A percentile compares a stretch with the other conserved stretches of the same genome.
Evolutionary conservation across 2,329 filamentous ascomycete species (phyloP).

Genomic region (Fusarium luffae): DNA sequence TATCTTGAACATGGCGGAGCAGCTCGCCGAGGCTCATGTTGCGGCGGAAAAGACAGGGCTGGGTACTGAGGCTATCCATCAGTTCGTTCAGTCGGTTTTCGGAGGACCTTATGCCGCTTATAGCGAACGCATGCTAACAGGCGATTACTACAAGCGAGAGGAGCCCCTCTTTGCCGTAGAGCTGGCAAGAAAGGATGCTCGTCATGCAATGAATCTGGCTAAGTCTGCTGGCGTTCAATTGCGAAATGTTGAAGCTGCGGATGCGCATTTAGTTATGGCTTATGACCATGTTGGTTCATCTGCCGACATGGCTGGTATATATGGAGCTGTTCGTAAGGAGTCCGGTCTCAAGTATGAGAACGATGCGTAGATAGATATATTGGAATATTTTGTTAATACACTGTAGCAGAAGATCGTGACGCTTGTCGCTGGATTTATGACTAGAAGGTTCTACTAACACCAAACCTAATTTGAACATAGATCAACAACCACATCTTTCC

Average conservation of each 20-base stretch:
- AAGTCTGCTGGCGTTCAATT: conserved; percentile 70
- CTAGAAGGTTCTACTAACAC: not conserved
- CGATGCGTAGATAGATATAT: conserved; percentile 19
- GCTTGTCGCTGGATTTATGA: too few relatives aligned
- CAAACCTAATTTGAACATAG: not conserved
- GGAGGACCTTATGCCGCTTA: conserved; percentile 81
- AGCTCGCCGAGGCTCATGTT: conserved; percentile 80
- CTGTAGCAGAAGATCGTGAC: too few relatives aligned
- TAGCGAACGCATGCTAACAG: conserved; percentile 76
- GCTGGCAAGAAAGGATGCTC: conserved; percentile 82
- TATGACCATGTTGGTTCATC: conserved; percentile 74
- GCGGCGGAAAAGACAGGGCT: conserved; percentile 84
- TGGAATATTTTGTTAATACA: not conserved
- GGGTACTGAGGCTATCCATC: conserved; percentile 74
- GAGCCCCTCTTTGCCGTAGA: conserved; percentile 87
- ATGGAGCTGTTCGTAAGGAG: conserved; percentile 81
- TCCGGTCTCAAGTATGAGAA: conserved; percentile 81
- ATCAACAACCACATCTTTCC: not conserved
- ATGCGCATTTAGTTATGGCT: conserved; percentile 75
- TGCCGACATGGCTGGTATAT: conserved; percentile 85
- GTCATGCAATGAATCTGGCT: conserved; percentile 78
- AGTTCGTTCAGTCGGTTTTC: conserved; percentile 78
- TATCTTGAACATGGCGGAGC: conserved; percentile 83
- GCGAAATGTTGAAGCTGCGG: conserved; percentile 72
- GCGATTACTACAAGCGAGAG: conserved; percentile 80